Base-by-base conservation (phyloP, 306 rosid species). In the Cicer yamashitae region DNA sequence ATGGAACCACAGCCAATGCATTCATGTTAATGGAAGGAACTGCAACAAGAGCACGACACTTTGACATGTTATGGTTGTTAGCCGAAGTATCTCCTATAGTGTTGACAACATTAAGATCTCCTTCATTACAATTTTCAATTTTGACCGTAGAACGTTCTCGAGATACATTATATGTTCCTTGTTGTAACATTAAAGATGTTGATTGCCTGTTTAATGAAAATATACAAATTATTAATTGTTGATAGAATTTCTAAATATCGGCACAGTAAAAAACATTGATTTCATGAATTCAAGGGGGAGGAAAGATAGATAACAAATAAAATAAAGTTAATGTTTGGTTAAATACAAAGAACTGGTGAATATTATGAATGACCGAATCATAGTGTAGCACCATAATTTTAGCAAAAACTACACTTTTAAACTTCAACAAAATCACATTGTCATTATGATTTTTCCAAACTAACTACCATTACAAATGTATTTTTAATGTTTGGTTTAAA, bases 1-100 rank as follows among this genome's bases (percentile, higher is more conserved):
- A 84, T 37, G 93, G 93, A 79, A 87, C 87, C 76, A 89, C 82
- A 71, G 89, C 88, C 64, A 91, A 81, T 54, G 93, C 76, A 62
- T 87, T 82, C 86, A 83, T 86, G 79, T 86, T 76, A 67, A 87
- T 79, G 71, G 84, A 37, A 11, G 96, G 93, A 81, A 87, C 90
- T 10, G 89, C 77, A 44, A 88, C 89, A 4, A 91, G 75, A 43
- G 91, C 66, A 10, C 83, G 91, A 71, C 88, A 84, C 56, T 86
- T 79, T 13, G 87, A 73, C 76, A 68, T 71, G 59, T 79, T 76
- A 79, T 82, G 85, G 51, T 76, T 85, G 65, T 76, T 85, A 78
- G 61, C 77, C 30, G 83, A 85, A 57, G 86, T 67, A 53, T 82
- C 75, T 65, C 68, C 82, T 61, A 74, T 14, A 76, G 86, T 70